Evolutionary conservation across 2,329 filamentous ascomycete genomes (phyloP).

Genomic region (Pseudocercospora fuligena): DNA sequence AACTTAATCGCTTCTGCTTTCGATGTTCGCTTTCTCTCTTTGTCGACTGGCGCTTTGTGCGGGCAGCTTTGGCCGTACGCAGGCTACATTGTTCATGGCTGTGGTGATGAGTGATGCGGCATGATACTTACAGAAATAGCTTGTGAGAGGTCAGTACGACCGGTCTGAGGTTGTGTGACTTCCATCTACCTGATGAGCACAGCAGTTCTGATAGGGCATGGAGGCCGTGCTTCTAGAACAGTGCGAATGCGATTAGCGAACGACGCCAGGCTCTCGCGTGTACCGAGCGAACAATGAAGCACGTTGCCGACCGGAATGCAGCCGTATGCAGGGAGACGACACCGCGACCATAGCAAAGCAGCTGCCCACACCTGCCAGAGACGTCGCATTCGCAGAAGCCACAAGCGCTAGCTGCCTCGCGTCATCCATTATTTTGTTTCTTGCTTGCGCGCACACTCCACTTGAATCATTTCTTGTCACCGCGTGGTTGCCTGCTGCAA

Average conservation of each 20-base stretch:
- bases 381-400: background rate
- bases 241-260: constrained; percentile 3
- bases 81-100: background rate
- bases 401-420: background rate
- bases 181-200: background rate
- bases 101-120: background rate
- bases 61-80: background rate
- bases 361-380: background rate
- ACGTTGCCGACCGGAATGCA: background rate
- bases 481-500: background rate
- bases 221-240: background rate
- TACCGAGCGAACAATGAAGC: background rate
- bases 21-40: background rate
- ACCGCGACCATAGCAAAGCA: background rate
- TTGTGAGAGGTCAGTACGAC: background rate
- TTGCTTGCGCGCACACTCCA: background rate
- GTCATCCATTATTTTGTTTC: constrained; percentile 6
- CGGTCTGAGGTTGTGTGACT: background rate
- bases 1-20: background rate
- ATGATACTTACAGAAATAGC: background rate
- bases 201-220: background rate
- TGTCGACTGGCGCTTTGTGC: background rate
- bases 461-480: background rate
- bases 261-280: constrained; percentile 1
- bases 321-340: background rate